A percentile compares a stretch with the other conserved stretches of the same genome.
phyloP scores from a whole-genome alignment of 2,329 filamentous ascomycete genomes.

The Colletotrichum lindemuthianum region DNA sequence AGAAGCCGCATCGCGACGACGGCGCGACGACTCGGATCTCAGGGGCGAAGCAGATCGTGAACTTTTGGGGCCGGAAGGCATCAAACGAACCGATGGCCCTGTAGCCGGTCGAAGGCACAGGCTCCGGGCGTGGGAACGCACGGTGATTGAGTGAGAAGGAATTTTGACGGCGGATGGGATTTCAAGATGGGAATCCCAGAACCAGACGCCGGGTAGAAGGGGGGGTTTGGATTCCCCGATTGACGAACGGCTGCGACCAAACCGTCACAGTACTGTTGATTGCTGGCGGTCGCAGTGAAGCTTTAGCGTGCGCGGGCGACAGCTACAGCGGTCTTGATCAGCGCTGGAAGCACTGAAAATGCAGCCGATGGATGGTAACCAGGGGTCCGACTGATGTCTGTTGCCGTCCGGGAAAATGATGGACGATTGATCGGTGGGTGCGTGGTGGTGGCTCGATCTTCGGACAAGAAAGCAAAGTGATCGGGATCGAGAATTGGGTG shows the following conservation, averaged over 20 bases:
- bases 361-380: not conserved
- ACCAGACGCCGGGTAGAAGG: not conserved
- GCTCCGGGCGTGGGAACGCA: slow-evolving; percentile 15
- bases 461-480: slow-evolving; percentile 14
- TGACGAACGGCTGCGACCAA: too few relatives aligned
- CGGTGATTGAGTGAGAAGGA: slow-evolving; percentile 14
- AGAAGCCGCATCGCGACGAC: not conserved
- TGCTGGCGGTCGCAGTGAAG: not conserved
- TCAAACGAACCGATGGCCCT: slow-evolving; percentile 31
- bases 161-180: slow-evolving; percentile 8
- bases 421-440: not conserved
- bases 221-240: too few relatives aligned
- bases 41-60: slow-evolving; percentile 28
- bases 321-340: not conserved
- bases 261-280: too few relatives aligned
- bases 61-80: slow-evolving; percentile 32
- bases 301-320: not conserved
- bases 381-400: too few relatives aligned
- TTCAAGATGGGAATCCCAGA: slow-evolving; percentile 1
- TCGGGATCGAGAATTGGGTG: slow-evolving; percentile 22
- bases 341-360: not conserved
- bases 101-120: slow-evolving; percentile 6
- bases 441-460: slow-evolving; percentile 20
- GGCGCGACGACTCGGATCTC: slow-evolving; percentile 21
- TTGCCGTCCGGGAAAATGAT: too few relatives aligned